Evolutionary conservation across 345 rosid species (phyloP).

Genomic region (Bretschneidera sinensis): DNA sequence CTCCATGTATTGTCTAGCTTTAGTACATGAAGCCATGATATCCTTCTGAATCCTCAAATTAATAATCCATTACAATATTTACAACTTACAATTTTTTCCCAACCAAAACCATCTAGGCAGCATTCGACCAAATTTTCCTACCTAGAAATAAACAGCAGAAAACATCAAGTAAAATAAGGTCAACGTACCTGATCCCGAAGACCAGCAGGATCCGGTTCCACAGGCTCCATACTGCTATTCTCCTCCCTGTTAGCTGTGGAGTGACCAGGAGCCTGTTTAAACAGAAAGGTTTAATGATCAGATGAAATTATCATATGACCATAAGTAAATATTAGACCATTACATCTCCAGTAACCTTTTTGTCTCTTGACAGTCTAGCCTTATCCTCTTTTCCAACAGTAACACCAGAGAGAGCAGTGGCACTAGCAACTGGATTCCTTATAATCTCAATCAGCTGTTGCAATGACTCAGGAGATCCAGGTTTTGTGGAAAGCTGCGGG

Average conservation of each 20-base stretch:
- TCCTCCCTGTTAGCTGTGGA: slow-evolving; percentile 50
- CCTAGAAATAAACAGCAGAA: background rate
- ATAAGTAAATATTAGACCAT: slow-evolving; percentile 5
- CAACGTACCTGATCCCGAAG: slow-evolving; percentile 68
- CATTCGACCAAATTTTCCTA: too few species aligned
- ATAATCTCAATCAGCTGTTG: slow-evolving; percentile 79
- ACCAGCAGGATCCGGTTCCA: slow-evolving; percentile 76
- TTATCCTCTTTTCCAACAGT: slow-evolving; percentile 62
- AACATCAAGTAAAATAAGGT: slow-evolving; percentile 10
- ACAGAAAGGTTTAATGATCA: slow-evolving; percentile 18
- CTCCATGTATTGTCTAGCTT: too few species aligned
- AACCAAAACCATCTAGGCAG: too few species aligned
- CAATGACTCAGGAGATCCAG: slow-evolving; percentile 76
- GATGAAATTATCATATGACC: slow-evolving; percentile 10
- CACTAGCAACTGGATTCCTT: slow-evolving; percentile 58
- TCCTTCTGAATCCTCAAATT: too few species aligned
- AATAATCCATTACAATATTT: too few species aligned
- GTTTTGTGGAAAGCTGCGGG: slow-evolving; percentile 73
- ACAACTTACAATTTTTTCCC: too few species aligned
- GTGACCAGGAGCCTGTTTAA: slow-evolving; percentile 44
- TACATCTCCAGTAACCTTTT: slow-evolving; percentile 45
- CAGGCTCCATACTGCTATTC: slow-evolving; percentile 36
- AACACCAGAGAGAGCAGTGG: slow-evolving; percentile 34
- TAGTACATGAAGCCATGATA: too few species aligned
- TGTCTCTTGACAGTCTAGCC: slow-evolving; percentile 60